Evolutionary conservation across 768 basidiomycete species (phyloP), one percentile per base, ranked within the genome.

Genomic region (Tulasnella calospora): DNA sequence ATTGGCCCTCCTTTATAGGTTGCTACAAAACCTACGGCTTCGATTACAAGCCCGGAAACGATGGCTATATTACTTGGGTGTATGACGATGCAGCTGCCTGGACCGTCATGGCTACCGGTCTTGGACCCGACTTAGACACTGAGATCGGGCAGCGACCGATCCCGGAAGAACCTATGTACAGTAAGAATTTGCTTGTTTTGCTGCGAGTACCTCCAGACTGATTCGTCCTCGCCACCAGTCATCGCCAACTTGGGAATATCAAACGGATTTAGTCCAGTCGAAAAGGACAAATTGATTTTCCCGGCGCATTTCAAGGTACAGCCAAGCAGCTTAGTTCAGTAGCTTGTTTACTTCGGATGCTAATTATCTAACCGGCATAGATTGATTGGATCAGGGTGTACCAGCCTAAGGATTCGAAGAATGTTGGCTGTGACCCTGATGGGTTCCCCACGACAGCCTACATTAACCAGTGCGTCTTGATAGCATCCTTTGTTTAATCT

Each of bases 361-460:
- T 61, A 57, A 33, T 40, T 19, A 61, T 13, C 93, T 95, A 94
- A 85, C 95, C 95, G 12, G 86, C 83, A 33, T 87, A 85, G 71
- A 86, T 97, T 57, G 94, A 98, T 83, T 98, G 92, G 85, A 90
- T 98, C 76, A 90, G 96, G 33, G 93, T 99, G 13, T 99, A 98
- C 84, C 96, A 98, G 83, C 89, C 89, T 2, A 86, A 88, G 82
- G 84, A 89, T 79, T 83, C 87, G 41, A 87, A 89, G 78, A 96
- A 95, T 83, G 87, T 94, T 73, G 95, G 96, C 19, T 98, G 96
- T 82, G 91, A 93, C 82, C 96, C 96, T 19, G 82, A 85, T 71
- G 88, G 89, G 69, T 92, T 89, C 83, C 96, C 97, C 0, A 98
- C 97, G 0, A 84, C 88, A 73, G 87, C 88, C 23, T 98, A 98